These are phyloP conservation scores for Punctularia strigosozonata DNA, from an alignment of 768 basidiomycete genomes.

Conservation along the genomic window DNA sequence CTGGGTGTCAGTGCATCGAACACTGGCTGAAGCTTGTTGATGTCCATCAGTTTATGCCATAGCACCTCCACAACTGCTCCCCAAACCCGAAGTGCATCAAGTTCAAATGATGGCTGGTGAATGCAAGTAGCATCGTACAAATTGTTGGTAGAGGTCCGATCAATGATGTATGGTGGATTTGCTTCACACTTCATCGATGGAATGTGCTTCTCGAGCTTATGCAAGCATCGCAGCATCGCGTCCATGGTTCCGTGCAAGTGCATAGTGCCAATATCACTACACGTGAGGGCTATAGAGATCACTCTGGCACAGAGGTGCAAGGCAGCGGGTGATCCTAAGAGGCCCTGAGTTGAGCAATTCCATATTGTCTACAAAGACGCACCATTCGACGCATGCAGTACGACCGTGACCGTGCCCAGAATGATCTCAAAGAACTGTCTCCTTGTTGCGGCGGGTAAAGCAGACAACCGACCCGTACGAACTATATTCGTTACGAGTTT, in stretches of 20 bases:
- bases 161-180: conserved; percentile 3
- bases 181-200: conserved; percentile 2
- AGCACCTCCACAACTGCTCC: conserved; percentile 40
- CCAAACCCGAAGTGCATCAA: conserved; percentile 28
- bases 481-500: conserved; percentile 22
- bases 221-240: no score
- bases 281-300: no score
- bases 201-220: not conserved
- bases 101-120: conserved; percentile 11
- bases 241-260: no score
- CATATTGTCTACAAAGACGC: no score
- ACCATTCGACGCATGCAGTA: no score
- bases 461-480: conserved; percentile 5
- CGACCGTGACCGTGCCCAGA: no score
- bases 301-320: no score
- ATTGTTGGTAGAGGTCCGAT: conserved; percentile 3
- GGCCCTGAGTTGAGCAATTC: no score
- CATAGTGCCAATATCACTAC: no score
- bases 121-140: conserved; percentile 6
- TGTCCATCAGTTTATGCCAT: conserved; percentile 40
- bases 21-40: conserved; percentile 14
- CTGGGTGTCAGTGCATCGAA: conserved; percentile 47
- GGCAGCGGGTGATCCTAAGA: no score
- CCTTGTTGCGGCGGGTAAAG: conserved; percentile 18
- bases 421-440: conserved; percentile 51